phyloP scores from a whole-genome alignment of 345 rosid genomes.

The Nasturtium officinale region DNA sequence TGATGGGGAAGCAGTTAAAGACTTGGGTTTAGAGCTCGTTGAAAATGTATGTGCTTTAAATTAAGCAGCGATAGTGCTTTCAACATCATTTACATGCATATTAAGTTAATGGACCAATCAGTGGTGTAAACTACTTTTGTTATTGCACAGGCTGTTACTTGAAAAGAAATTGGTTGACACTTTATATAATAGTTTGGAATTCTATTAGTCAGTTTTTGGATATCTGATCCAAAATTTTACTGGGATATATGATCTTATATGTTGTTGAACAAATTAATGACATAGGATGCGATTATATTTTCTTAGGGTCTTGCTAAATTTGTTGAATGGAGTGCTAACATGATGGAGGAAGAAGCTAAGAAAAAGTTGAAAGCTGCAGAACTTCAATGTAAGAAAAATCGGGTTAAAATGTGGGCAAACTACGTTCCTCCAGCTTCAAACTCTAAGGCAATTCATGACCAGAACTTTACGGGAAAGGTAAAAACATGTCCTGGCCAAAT shows the following conservation, averaged over 20 bases:
- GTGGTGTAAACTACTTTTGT: too few relatives aligned
- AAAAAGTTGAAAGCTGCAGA: conserved; percentile 77
- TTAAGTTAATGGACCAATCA: neutral
- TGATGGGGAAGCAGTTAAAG: conserved; percentile 82
- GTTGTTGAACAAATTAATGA: conserved; percentile 14
- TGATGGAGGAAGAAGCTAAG: conserved; percentile 96
- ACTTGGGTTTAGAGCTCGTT: conserved; percentile 89
- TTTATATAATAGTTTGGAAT: neutral
- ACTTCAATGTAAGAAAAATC: conserved; percentile 80
- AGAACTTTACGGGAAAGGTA: conserved; percentile 93
- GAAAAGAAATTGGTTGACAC: conserved; percentile 2
- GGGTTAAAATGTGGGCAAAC: conserved; percentile 78
- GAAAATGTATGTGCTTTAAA: conserved; percentile 67
- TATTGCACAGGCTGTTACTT: neutral
- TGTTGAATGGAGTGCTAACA: conserved; percentile 98
- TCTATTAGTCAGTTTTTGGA: neutral
- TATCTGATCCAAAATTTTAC: neutral
- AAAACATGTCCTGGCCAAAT: neutral
- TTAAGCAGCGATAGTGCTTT: neutral
- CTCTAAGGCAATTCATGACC: conserved; percentile 87
- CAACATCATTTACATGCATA: too few relatives aligned
- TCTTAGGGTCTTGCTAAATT: conserved; percentile 89
- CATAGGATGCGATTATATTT: conserved; percentile 4
- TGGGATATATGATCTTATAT: conserved; percentile 11
- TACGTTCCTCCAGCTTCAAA: conserved; percentile 83